Base-by-base conservation (phyloP, 1,284 basidiomycete genomes). In the Cryptococcus wingfieldii region DNA sequence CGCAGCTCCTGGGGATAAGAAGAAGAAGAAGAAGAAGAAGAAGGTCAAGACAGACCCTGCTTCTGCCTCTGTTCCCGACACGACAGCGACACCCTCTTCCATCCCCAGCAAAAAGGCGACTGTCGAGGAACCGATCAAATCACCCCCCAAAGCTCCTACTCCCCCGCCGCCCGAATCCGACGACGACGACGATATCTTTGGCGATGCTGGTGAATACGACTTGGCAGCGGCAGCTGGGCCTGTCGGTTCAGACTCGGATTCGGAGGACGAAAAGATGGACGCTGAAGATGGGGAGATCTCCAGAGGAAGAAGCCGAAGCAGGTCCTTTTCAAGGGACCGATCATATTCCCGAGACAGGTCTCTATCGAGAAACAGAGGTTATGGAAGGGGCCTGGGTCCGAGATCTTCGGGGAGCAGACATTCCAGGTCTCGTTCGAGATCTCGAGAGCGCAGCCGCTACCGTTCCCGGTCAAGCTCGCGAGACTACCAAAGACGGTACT, bases 141-240 rank as follows among this genome's bases (percentile, higher is more conserved):
- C 9, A 34, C 31, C 38, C 13, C 37, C 25, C 45, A 39, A 39
- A 48, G 27, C 38, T 14, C 25, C 56, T 2, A 31, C 56, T 42
- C 44, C 44, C 14, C 47, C 56, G 10, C 46, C 41, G 18, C 38
- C 23, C 16, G 25, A 58, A 25, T 55, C 53, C 28, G 53, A 67
- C 14, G 77, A 79, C 9, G 80, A 80, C 28, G 79, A 79, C n/a
- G 80, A 82, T 57, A 95, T 95, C 54, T 96, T 96, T 72, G 88
- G 84, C 1, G 91, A 81, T 50, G 90, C 83, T 1, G 90, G 87
- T 8, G 88, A 90, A 43, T 96, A 95, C 72, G 85, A 81, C 39
- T 84, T 84, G 19, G 83, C 84, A 14, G 82, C 80, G 13, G 67
- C 47, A 5, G 64, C 61, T 2, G 65, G 59, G 19, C 23, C 23